Percentiles rank a stretch among this genome's conserved stretches.
phyloP scores from a whole-genome alignment of 1,284 basidiomycete species.

The Ceratobasidium sp. region DNA sequence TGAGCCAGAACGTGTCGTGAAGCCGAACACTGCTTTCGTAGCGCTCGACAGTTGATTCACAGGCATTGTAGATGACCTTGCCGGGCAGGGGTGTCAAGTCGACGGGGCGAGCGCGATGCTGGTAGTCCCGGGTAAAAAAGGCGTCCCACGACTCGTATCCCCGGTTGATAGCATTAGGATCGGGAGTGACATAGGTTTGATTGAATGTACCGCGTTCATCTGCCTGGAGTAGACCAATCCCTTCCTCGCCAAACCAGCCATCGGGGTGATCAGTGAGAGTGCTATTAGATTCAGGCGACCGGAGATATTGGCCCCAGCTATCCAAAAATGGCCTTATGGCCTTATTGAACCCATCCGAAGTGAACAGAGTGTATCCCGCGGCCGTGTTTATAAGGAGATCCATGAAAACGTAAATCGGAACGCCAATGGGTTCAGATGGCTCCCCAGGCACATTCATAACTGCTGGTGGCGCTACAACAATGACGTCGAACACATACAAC shows the following conservation, averaged over 20 bases:
- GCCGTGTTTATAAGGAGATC: neutral
- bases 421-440: constrained; percentile 52
- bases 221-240: constrained; percentile 48
- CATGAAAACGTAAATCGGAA: constrained; percentile 55
- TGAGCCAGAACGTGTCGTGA: constrained; percentile 58
- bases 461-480: constrained; percentile 53
- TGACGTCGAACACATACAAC: constrained; percentile 54
- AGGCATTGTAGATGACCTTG: constrained; percentile 48
- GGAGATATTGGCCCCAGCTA: constrained; percentile 49
- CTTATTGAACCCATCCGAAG: neutral
- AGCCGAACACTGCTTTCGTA: constrained; percentile 49
- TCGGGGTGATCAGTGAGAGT: constrained; percentile 47
- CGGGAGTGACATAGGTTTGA: too few species aligned
- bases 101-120: constrained; percentile 49
- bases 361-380: neutral
- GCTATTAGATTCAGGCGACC: constrained; percentile 47
- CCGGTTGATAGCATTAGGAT: constrained; percentile 46
- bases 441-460: too few species aligned
- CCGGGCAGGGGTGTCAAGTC: constrained; percentile 49
- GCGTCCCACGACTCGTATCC: constrained; percentile 52
- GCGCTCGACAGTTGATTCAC: constrained; percentile 43
- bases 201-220: constrained; percentile 44
- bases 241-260: constrained; percentile 50
- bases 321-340: neutral
- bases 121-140: constrained; percentile 50